Percentiles rank a stretch among this genome's conserved stretches.
These are phyloP conservation scores for Stagonosporopsis rhizophila DNA, from an alignment of 2,329 filamentous ascomycete genomes.

Conservation along the genomic window DNA sequence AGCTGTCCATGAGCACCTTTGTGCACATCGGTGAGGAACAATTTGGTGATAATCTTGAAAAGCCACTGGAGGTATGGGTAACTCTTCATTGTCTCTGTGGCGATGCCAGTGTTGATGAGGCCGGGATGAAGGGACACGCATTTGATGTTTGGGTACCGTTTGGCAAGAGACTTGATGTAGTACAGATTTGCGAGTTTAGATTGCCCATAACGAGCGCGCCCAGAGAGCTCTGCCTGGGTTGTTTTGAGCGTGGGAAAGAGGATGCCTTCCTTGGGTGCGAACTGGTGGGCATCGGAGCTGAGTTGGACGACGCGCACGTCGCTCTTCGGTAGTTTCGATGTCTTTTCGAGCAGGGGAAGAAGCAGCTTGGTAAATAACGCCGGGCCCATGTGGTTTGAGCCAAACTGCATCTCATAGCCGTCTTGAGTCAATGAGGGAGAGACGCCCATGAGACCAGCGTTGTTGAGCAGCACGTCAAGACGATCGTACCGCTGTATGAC, in stretches of 20 bases:
- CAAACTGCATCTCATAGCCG: slow-evolving; percentile 57
- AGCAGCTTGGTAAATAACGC: slow-evolving; percentile 53
- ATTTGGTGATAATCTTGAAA: too few relatives aligned
- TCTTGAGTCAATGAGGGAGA: slow-evolving; percentile 46
- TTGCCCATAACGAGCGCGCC: background rate
- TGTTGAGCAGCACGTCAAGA: slow-evolving; percentile 53
- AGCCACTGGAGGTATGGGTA: too few relatives aligned
- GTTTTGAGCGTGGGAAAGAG: background rate
- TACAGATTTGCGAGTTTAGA: slow-evolving; percentile 51
- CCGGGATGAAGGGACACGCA: background rate
- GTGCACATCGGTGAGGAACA: too few relatives aligned
- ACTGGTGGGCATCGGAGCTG: background rate
- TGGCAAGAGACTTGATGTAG: slow-evolving; percentile 49
- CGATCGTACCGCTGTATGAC: slow-evolving; percentile 21
- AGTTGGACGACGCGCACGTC: background rate
- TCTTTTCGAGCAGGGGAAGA: slow-evolving; percentile 49
- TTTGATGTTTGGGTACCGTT: slow-evolving; percentile 33
- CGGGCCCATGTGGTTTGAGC: slow-evolving; percentile 56
- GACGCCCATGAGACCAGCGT: slow-evolving; percentile 49
- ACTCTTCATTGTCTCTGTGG: too few relatives aligned
- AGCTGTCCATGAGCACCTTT: too few relatives aligned
- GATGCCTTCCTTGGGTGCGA: background rate
- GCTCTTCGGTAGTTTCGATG: slow-evolving; percentile 29
- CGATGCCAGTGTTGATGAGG: too few relatives aligned
- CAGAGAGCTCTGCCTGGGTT: background rate